A percentile compares a stretch with the other conserved stretches of the same genome.
Conservation (phyloP, 2,329 filamentous ascomycete species). For the Phaeoacremonium minimum region DNA sequence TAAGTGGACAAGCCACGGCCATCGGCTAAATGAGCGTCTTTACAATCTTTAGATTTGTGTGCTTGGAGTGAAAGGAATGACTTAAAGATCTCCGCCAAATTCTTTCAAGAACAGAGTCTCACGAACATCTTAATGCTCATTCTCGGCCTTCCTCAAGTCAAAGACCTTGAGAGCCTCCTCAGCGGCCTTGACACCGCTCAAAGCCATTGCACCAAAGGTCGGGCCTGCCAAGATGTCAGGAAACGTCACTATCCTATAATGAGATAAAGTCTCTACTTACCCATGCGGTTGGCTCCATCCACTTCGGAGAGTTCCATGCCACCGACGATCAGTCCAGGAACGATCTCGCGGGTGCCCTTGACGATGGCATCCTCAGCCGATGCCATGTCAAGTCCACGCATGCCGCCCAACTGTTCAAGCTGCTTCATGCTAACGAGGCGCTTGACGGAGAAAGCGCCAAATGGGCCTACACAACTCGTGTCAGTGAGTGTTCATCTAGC, state of each 20-base stretch:
- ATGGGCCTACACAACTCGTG: slow-evolving; percentile 49
- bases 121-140: slow-evolving; percentile 53
- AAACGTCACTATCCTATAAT: too few relatives aligned
- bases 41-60: too few relatives aligned
- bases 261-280: too few relatives aligned
- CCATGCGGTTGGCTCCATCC: slow-evolving; percentile 90
- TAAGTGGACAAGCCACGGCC: too few relatives aligned
- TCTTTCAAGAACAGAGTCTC: too few relatives aligned
- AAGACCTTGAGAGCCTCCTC: slow-evolving; percentile 79
- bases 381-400: slow-evolving; percentile 93
- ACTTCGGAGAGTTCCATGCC: slow-evolving; percentile 93
- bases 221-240: slow-evolving; percentile 51
- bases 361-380: slow-evolving; percentile 88
- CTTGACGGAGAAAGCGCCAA: slow-evolving; percentile 89
- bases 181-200: slow-evolving; percentile 84
- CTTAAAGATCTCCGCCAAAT: too few relatives aligned
- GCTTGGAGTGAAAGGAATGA: too few relatives aligned
- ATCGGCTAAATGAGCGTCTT: too few relatives aligned
- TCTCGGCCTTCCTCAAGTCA: slow-evolving; percentile 73
- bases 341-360: slow-evolving; percentile 83
- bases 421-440: slow-evolving; percentile 84
- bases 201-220: slow-evolving; percentile 85
- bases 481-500: background rate
- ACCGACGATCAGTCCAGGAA: slow-evolving; percentile 85
- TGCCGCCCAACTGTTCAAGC: slow-evolving; percentile 79